Evolutionary conservation across 768 basidiomycete genomes (phyloP).

Genomic region (Leucosporidium scottii): DNA sequence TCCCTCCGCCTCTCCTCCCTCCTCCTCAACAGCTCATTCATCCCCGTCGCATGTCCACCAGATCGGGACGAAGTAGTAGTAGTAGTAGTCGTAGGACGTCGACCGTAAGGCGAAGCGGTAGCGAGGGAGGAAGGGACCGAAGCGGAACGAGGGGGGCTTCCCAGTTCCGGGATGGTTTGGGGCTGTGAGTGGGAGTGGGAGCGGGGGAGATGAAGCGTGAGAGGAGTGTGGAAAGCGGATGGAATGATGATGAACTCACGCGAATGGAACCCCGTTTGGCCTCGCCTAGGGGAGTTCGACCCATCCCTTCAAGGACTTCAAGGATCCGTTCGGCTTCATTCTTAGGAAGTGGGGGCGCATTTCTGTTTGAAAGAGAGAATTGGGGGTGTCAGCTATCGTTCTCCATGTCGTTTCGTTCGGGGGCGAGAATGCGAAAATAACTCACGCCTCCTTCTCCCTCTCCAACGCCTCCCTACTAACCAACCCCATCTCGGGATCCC

Average conservation of each 20-base stretch:
- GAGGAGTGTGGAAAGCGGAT: background rate
- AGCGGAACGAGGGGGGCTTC: background rate
- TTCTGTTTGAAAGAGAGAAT: no score
- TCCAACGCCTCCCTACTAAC: constrained; percentile 27
- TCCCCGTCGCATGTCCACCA: background rate
- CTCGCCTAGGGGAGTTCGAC: constrained; percentile 27
- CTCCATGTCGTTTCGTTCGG: no score
- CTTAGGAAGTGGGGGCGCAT: constrained; percentile 23
- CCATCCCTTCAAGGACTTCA: constrained; percentile 34
- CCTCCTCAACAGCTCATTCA: constrained; percentile 21
- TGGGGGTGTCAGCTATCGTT: background rate
- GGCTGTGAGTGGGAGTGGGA: constrained; percentile 11
- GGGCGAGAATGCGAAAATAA: no score
- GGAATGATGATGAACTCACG: background rate
- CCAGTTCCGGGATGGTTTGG: constrained; percentile 17
- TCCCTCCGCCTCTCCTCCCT: constrained; percentile 25
- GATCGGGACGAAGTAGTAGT: no score
- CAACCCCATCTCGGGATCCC: constrained; percentile 27
- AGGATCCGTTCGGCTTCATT: constrained; percentile 34
- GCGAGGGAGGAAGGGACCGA: background rate
- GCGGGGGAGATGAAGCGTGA: background rate
- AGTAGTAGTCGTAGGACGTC: background rate
- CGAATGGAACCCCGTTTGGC: constrained; percentile 19
- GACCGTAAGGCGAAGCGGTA: constrained; percentile 1
- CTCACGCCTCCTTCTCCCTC: constrained; percentile 16